Evolutionary conservation across 2,329 filamentous ascomycete species (phyloP), one percentile per base, ranked within the genome.

Genomic region (Pleoardoris graminearum): DNA sequence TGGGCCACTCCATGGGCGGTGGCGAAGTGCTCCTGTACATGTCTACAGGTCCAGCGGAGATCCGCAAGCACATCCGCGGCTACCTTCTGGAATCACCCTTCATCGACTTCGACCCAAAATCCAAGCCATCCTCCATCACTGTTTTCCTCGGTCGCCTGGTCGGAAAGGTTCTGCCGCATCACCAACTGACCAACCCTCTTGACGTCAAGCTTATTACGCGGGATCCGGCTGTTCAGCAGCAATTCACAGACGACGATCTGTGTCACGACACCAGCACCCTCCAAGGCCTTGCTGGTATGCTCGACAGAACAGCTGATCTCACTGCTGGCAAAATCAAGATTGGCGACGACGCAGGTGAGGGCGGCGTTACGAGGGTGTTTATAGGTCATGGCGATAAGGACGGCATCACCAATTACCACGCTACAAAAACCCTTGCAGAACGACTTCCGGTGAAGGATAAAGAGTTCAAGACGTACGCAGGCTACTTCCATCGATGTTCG

Each of bases 1-100:
- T 94, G 78, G 92, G 92, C 48, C 91, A 96, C 74, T 91, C 87
- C 19, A 96, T 96, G 90, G 92, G 92, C 59, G 92, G 92, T 53
- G 90, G 85, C 21, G 82, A 95, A 73, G 82, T 86, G 5, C 76
- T 96, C 7, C 85, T 83, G 37, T 86, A 84, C 61, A 77, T 76
- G 54, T 72, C 74, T 25, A 67, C 67, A 38, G 78, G 75, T 17
- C 79, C 76, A 4, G 58, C 61, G 37, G 80, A 83, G 14, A 70
- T 90, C 11, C 79, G 84, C 36, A 70, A 76, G 30, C 77, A 81
- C 52, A 81, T 96, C 42, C 80, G 85, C 39, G 91, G 91, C 19
- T 90, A 88, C 78, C 68, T 96, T 30, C 79, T 89, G 12, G 88
- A 91, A 72, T 80, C 83, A n/a, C 91, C 92, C 1, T 90, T 94